These are phyloP conservation scores for Apiospora marii DNA, from an alignment of 2,329 filamentous ascomycete species.

Conservation along the genomic window DNA sequence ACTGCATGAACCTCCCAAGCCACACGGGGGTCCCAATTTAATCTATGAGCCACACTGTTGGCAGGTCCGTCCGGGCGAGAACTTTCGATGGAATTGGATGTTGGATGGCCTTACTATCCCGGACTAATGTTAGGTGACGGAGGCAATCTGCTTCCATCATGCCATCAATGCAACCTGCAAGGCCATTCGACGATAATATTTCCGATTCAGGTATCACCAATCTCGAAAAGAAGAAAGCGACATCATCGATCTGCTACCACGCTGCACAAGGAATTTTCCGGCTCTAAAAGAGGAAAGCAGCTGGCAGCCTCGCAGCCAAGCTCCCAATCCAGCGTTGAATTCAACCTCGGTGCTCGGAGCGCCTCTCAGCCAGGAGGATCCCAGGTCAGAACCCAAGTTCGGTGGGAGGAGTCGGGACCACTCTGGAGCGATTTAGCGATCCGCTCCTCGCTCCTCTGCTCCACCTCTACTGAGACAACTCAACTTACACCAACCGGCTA, in stretches of 20 bases:
- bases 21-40: not conserved
- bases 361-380: not conserved
- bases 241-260: not conserved
- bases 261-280: not conserved
- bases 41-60: slow-evolving; percentile 1
- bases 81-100: not conserved
- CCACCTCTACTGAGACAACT: not conserved
- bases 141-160: not conserved
- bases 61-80: not conserved
- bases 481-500: not conserved
- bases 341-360: not conserved
- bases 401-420: not conserved
- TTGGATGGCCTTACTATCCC: not conserved
- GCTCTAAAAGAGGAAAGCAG: not conserved
- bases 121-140: not conserved
- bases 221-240: not conserved
- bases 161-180: not conserved
- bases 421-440: not conserved
- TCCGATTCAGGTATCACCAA: not conserved
- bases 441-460: not conserved
- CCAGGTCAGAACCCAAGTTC: too few species aligned
- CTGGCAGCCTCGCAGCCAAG: too few species aligned
- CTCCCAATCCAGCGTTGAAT: not conserved
- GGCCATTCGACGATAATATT: not conserved
- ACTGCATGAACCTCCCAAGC: slow-evolving; percentile 15